Evolutionary conservation across 192 early-diverging fungal species (phyloP).

Genomic region (Lobosporangium transversale): DNA sequence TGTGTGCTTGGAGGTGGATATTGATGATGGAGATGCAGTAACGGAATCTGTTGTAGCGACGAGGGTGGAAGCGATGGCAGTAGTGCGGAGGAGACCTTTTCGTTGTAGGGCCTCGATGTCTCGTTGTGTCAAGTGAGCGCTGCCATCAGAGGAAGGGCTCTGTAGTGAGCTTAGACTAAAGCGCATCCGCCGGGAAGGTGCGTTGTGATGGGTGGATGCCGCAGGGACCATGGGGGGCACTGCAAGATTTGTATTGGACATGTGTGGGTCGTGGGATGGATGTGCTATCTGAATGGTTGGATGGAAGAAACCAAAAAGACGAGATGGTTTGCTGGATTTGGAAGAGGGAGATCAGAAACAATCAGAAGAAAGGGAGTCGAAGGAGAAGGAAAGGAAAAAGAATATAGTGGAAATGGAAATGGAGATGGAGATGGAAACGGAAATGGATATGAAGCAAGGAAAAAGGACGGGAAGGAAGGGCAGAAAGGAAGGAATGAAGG

Average conservation of each 20-base stretch:
- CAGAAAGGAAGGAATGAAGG: background rate
- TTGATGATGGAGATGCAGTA: background rate
- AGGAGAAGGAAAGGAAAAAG: background rate
- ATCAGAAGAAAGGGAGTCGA: background rate
- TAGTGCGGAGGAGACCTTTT: slow-evolving; percentile 25
- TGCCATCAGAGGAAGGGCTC: slow-evolving; percentile 20
- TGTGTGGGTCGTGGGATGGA: background rate
- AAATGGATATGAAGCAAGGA: background rate
- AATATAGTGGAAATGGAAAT: background rate
- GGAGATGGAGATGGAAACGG: background rate
- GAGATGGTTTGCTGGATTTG: background rate
- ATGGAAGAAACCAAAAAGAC: background rate
- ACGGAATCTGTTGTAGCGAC: too few species aligned
- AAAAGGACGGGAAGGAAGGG: background rate
- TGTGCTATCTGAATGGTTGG: background rate
- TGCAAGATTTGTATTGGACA: slow-evolving; percentile 3
- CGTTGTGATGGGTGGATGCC: background rate
- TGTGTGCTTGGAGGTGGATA: background rate
- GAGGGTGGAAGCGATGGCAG: too few species aligned
- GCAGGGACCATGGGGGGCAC: slow-evolving; percentile 2
- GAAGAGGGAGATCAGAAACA: background rate
- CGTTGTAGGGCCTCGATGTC: slow-evolving; percentile 28
- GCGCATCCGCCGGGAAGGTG: slow-evolving; percentile 4
- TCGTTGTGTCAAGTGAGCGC: slow-evolving; percentile 10
- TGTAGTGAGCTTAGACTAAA: slow-evolving; percentile 25